Base-by-base conservation (phyloP, 106 monocot genomes). In the Triglochin maritima region DNA sequence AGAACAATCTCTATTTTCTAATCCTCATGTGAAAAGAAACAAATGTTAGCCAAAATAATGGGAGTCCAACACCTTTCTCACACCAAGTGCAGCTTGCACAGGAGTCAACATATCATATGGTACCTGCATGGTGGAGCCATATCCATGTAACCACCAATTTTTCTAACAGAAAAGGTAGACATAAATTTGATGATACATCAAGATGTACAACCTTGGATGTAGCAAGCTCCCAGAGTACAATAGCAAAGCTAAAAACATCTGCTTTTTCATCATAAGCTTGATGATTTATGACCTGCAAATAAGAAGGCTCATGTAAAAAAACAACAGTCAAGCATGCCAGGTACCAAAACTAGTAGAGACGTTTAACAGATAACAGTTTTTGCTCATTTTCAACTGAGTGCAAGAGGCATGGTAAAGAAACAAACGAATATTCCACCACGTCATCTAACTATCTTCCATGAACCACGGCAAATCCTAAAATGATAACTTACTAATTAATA, bases 201-300 rank as follows among this genome's bases (percentile, higher is more conserved):
- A 52, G 67, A 15, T 7, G n/a, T 80, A 98, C 96, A 29, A 29
- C 29, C 84, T 92, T 98, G 2, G 81, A 88, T 48, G 96, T 98
- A 56, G 76, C 70, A 53, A 98, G 78, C 79, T 98, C 96, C 91
- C 96, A 98, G 50, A 98, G 84, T 17, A 98, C 96, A 77, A 98
- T 82, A 4, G 88, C 83, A 75, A 88, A 91, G 72, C 96, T 91
- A 81, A 88, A 98, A 46, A 91, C 71, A 81, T 98, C 96, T 14
- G 86, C 91, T 79, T 84, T 98, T 49, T 88, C 78, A 77, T 98
- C 85, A 58, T 98, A 98, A 17, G 74, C 66, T 65, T 80, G 80
- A 75, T 92, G 91, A 81, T 98, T 98, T 69, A 98, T 98, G 49
- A 98, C 88, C 89, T 86, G 11, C 7, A 7, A 52, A 8, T 52